Percentiles rank a stretch among this genome's conserved stretches.
phyloP scores from a whole-genome alignment of 2,329 filamentous ascomycete genomes.

The Calonectria pseudoturangicola region DNA sequence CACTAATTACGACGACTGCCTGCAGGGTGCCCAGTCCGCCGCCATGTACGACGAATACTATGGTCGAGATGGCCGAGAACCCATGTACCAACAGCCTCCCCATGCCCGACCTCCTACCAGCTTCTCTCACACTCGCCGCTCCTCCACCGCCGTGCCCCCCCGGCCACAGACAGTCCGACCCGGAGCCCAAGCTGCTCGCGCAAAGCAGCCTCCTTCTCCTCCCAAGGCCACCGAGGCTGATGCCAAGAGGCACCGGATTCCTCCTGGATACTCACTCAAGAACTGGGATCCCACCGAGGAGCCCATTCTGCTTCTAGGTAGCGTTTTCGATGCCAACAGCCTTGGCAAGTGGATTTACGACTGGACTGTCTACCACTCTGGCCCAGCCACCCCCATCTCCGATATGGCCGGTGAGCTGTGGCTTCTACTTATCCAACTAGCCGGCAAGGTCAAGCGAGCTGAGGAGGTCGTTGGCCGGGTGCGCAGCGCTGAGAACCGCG shows the following conservation, averaged over 20 bases:
- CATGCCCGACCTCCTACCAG: conserved; percentile 64
- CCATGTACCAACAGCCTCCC: conserved; percentile 64
- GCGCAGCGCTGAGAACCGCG: conserved; percentile 81
- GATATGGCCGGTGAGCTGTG: conserved; percentile 96
- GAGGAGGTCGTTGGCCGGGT: conserved; percentile 86
- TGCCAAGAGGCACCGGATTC: conserved; percentile 82
- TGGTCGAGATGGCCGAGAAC: conserved; percentile 55
- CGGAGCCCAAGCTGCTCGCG: conserved; percentile 50
- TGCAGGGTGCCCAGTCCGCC: conserved; percentile 65
- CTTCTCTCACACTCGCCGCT: conserved; percentile 66
- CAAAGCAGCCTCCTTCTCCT: conserved; percentile 58
- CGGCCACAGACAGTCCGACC: conserved; percentile 73
- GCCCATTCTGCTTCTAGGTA: conserved; percentile 94
- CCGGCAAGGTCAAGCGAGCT: conserved; percentile 93
- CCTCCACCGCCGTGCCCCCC: conserved; percentile 70
- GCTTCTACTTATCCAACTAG: conserved; percentile 94
- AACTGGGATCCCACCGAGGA: conserved; percentile 98
- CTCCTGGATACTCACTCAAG: conserved; percentile 93
- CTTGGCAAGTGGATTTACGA: conserved; percentile 99
- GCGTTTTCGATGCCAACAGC: conserved; percentile 97
- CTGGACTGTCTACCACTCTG: conserved; percentile 96
- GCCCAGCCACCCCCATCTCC: conserved; percentile 86
- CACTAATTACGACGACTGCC: conserved; percentile 76
- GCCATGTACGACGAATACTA: conserved; percentile 61
- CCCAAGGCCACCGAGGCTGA: conserved; percentile 75